Conservation (phyloP, 164 flowering plant species). For the Chloranthus sessilifolius region DNA sequence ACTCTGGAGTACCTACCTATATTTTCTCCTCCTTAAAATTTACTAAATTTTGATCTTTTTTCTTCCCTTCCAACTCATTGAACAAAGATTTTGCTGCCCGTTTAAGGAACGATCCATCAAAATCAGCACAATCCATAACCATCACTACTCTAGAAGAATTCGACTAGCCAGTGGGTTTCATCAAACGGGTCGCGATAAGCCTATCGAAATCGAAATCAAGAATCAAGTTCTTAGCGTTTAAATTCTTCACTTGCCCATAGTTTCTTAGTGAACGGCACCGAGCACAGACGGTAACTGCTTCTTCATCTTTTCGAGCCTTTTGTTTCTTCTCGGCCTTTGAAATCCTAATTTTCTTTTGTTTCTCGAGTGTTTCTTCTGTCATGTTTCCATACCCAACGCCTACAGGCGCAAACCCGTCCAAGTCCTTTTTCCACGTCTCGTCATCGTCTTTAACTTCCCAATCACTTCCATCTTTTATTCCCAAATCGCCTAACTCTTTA, state of each 20-base stretch:
- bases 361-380: constrained; percentile 51
- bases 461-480: no score
- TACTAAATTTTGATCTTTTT: constrained; percentile 31
- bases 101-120: constrained; percentile 88
- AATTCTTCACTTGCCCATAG: constrained; percentile 88
- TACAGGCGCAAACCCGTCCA: constrained; percentile 63
- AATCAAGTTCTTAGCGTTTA: constrained; percentile 67
- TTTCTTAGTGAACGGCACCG: constrained; percentile 83
- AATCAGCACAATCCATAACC: constrained; percentile 93
- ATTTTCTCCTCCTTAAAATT: no score
- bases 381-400: constrained; percentile 79
- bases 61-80: constrained; percentile 45
- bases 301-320: constrained; percentile 41
- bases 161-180: no score
- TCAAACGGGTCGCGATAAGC: constrained; percentile 53
- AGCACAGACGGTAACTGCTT: constrained; percentile 79
- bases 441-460: constrained; percentile 42
- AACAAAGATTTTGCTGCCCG: constrained; percentile 75
- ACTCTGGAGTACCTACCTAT: no score
- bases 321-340: constrained; percentile 71
- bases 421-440: constrained; percentile 33
- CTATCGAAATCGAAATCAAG: constrained; percentile 90
- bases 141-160: constrained; percentile 77
- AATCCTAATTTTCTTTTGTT: constrained; percentile 39
- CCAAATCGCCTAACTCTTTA: no score